Conservation (phyloP, 495 filamentous ascomycete species). For the Trypethelium eluteriae region DNA sequence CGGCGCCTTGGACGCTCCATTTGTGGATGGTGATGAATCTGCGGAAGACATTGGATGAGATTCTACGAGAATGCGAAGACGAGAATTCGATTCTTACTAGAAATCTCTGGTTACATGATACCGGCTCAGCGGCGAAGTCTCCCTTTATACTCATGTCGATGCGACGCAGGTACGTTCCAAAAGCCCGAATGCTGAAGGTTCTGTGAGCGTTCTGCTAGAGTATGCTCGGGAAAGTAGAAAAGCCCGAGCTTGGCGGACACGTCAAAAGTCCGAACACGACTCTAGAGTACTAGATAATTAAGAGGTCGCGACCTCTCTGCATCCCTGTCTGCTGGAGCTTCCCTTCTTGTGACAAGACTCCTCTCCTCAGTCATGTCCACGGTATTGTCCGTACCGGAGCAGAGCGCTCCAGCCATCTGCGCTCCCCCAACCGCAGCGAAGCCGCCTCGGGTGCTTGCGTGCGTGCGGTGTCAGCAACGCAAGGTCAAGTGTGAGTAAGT, state of each 20-base stretch:
- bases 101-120: not conserved
- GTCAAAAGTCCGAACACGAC: not conserved
- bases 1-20: not conserved
- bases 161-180: not conserved
- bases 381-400: too few species aligned
- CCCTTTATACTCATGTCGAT: not conserved
- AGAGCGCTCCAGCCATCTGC: too few species aligned
- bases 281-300: too few species aligned
- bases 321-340: too few species aligned
- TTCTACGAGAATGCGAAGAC: not conserved
- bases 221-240: not conserved
- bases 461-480: constrained; percentile 50
- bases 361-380: too few species aligned
- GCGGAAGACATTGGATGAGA: not conserved
- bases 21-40: not conserved
- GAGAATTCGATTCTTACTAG: not conserved
- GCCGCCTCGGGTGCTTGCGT: constrained; percentile 29
- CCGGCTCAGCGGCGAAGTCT: not conserved
- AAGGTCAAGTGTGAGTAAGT: constrained; percentile 48
- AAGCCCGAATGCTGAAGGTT: not conserved
- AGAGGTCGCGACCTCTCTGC: too few species aligned
- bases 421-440: too few species aligned
- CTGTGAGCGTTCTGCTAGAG: not conserved
- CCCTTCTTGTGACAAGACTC: too few species aligned
- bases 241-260: not conserved